phyloP scores from a whole-genome alignment of 148 eudicot species.

The Salicornia ramosissima region DNA sequence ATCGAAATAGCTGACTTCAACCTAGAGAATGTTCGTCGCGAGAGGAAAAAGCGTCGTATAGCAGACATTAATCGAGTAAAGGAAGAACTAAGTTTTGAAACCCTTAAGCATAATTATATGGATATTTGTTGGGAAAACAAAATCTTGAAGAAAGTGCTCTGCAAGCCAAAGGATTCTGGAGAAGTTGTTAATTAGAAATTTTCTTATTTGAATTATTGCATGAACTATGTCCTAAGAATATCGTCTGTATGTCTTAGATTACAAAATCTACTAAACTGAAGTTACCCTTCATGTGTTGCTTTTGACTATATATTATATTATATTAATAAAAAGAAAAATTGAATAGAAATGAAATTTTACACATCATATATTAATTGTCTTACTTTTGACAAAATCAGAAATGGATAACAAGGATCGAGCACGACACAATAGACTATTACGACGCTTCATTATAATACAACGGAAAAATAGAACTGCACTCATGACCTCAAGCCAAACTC shows the following conservation, averaged over 20 bases:
- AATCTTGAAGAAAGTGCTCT: background rate
- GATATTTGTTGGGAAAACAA: conserved; percentile 3
- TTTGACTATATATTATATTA: background rate
- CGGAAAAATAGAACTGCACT: background rate
- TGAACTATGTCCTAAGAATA: background rate
- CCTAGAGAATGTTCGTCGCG: background rate
- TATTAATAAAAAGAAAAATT: background rate
- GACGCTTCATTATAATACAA: background rate
- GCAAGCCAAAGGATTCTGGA: background rate
- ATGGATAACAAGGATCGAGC: background rate
- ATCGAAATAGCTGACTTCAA: conserved; percentile 9
- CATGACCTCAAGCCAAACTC: background rate
- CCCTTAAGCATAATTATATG: background rate
- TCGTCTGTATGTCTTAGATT: background rate
- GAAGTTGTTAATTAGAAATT: background rate
- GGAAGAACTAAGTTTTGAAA: background rate
- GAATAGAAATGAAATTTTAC: background rate
- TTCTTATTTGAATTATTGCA: background rate
- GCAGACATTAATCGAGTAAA: conserved; percentile 3
- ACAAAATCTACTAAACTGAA: background rate
- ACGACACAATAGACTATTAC: background rate
- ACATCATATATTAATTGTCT: background rate
- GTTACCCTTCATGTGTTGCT: background rate
- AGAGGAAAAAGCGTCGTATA: conserved; percentile 1
- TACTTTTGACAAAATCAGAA: background rate